Evolutionary conservation across 768 basidiomycete genomes (phyloP), one percentile per base, ranked within the genome.

Genomic region (Myochromella boudieri): DNA sequence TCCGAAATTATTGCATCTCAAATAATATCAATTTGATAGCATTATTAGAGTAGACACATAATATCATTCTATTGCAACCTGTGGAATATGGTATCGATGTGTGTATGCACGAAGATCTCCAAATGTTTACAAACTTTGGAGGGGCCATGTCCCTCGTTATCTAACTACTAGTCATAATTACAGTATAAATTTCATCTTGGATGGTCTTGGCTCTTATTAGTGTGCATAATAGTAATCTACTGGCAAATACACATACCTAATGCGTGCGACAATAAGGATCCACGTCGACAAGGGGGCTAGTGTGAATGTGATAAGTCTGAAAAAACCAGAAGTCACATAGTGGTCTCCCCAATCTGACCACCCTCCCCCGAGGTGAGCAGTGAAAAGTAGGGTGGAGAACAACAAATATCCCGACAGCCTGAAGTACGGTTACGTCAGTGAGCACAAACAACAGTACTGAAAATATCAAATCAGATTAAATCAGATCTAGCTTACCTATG

Each of bases 391-490:
- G 4, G 80, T 51, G 0, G 81, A 73, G 44, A 87, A 79, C 9
- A 92, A 62, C 14, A 84, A 37, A 54, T 93, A 93, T 7, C 91
- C 91, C 0, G 86, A 89, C 14, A 85, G 51, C 52, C 87, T 85
- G 53, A n/a, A n/a, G n/a, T n/a, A n/a, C n/a, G n/a, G n/a, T n/a
- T n/a, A n/a, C n/a, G n/a, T n/a, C n/a, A n/a, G n/a, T n/a, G n/a
- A n/a, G n/a, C n/a, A n/a, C 21, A 37, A 42, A 40, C 25, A 44
- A 28, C 25, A 37, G 27, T 33, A 51, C 32, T 43, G 24, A 27
- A 48, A 24, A 25, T 41, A 42, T 38, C 3, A 21, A 37, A 39
- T n/a, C n/a, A n/a, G n/a, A n/a, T n/a, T n/a, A n/a, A 10, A 12
- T 17, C 15, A 43, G 20, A 25, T n/a, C 20, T 22, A 24, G 37